phyloP scores from a whole-genome alignment of 1,139 yeast genomes.

The Ogataea hybrid region DNA sequence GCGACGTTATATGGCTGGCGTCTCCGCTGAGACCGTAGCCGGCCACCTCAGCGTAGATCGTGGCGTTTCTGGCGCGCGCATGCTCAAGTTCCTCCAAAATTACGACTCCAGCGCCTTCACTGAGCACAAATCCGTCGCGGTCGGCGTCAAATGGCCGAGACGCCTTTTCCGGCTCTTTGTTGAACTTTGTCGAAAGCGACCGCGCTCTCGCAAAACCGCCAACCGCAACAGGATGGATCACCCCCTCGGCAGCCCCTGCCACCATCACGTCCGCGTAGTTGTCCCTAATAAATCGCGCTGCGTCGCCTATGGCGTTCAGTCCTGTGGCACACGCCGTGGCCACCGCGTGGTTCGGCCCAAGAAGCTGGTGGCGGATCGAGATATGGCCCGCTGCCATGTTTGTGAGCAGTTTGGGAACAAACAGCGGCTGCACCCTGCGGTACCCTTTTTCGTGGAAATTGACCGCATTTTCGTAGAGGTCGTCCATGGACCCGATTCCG shows the following conservation, averaged over 20 bases:
- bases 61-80: conserved; percentile 62
- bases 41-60: conserved; percentile 73
- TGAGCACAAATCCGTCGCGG: conserved; percentile 85
- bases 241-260: conserved; percentile 91
- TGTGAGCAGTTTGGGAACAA: conserved; percentile 77
- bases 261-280: conserved; percentile 86
- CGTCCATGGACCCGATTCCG: conserved; percentile 89
- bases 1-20: conserved; percentile 92
- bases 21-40: conserved; percentile 95
- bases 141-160: conserved; percentile 84
- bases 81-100: conserved; percentile 76
- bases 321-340: conserved; percentile 99
- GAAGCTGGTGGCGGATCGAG: conserved; percentile 69
- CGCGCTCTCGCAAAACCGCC: conserved; percentile 93
- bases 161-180: conserved; percentile 60
- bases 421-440: conserved; percentile 76
- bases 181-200: conserved; percentile 65
- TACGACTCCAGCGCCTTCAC: conserved; percentile 89
- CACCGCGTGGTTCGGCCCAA: conserved; percentile 86
- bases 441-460: conserved; percentile 54
- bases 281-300: conserved; percentile 70
- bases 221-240: conserved; percentile 81
- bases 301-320: conserved; percentile 91
- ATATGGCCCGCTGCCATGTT: conserved; percentile 97
- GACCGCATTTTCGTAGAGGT: conserved; percentile 59